These are phyloP conservation scores for Chrysoporthe deuterocubensis DNA, from an alignment of 2,329 filamentous ascomycete species.

Conservation along the genomic window DNA sequence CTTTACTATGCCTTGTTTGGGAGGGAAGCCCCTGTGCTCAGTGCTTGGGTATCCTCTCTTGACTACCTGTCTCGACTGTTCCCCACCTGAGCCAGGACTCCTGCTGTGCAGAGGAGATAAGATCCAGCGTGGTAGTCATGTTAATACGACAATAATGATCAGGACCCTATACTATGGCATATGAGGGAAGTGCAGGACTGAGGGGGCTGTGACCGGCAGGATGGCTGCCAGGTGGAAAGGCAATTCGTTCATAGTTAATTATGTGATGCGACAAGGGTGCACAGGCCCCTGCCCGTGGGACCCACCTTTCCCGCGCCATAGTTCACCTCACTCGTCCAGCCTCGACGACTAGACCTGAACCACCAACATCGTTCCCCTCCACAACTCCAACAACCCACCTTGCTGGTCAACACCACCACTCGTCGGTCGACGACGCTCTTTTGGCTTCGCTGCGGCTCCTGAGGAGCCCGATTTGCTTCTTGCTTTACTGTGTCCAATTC, in stretches of 20 bases:
- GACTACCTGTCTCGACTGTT: background rate
- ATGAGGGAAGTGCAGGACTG: background rate
- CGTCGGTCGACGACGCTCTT: background rate
- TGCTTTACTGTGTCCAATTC: background rate
- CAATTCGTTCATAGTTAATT: no score
- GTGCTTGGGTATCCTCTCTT: background rate
- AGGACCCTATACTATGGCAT: no score
- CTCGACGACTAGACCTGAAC: background rate
- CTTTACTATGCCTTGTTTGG: no score
- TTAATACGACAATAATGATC: background rate
- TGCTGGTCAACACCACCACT: slow-evolving; percentile 8
- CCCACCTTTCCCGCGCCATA: background rate
- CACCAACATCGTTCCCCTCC: slow-evolving; percentile 2
- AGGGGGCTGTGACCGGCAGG: no score
- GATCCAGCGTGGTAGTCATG: background rate
- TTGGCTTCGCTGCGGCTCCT: background rate
- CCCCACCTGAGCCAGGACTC: background rate
- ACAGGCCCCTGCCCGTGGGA: background rate
- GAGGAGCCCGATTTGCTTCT: slow-evolving; percentile 5
- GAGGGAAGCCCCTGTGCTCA: background rate
- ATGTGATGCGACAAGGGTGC: background rate
- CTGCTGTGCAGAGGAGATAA: background rate
- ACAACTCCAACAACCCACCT: slow-evolving; percentile 4
- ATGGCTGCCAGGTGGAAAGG: no score
- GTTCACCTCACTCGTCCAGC: slow-evolving; percentile 7